These are phyloP conservation scores for Tuber calosporum DNA, from an alignment of 495 filamentous ascomycete genomes.

Conservation along the genomic window DNA sequence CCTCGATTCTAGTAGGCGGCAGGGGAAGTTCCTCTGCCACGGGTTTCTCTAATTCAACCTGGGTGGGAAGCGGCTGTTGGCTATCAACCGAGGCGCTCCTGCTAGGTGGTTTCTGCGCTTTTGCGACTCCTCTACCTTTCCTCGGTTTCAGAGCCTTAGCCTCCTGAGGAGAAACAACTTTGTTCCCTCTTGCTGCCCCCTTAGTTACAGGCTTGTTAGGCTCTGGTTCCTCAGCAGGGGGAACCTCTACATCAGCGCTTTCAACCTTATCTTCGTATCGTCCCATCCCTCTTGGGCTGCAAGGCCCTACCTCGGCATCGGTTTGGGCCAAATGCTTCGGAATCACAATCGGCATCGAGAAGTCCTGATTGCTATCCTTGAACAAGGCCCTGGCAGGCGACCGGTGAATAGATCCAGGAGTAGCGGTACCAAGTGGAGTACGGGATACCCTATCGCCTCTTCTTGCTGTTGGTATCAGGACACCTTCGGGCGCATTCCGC, in stretches of 20 bases:
- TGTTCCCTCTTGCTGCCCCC: constrained; percentile 19
- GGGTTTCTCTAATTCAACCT: not conserved
- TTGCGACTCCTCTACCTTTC: constrained; percentile 14
- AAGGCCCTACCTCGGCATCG: not conserved
- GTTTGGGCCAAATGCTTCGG: constrained; percentile 28
- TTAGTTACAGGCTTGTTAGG: constrained; percentile 14
- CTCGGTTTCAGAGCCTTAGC: constrained; percentile 18
- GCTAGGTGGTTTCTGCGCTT: constrained; percentile 12
- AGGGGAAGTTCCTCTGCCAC: not conserved
- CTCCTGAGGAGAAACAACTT: constrained; percentile 14
- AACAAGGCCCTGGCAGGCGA: constrained; percentile 22
- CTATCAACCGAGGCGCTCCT: constrained; percentile 9
- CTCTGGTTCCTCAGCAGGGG: constrained; percentile 11
- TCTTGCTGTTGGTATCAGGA: constrained; percentile 20
- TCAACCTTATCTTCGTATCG: not conserved
- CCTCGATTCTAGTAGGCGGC: not conserved
- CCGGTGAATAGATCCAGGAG: constrained; percentile 3
- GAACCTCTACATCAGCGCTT: not conserved
- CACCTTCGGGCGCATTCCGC: constrained; percentile 19
- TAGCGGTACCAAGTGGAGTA: constrained; percentile 11
- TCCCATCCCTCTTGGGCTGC: not conserved
- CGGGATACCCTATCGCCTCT: constrained; percentile 14
- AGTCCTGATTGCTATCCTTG: constrained; percentile 27
- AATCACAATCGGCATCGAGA: constrained; percentile 31
- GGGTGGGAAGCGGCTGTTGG: not conserved